These are phyloP conservation scores for Zychaea mexicana DNA, from an alignment of 371 early-diverging fungal species.

Conservation along the genomic window DNA sequence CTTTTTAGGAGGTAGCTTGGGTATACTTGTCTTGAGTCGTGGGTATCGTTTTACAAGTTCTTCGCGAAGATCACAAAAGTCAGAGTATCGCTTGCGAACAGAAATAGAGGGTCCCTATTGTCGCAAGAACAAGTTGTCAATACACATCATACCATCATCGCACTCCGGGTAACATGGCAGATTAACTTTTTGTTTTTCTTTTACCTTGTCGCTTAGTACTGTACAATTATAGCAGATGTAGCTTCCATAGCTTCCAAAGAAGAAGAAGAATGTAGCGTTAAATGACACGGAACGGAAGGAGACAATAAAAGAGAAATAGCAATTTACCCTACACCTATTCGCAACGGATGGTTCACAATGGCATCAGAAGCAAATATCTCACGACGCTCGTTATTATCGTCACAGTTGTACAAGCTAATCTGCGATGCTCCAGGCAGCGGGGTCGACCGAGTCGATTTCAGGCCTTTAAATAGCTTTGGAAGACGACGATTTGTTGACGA, in stretches of 20 bases:
- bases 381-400: constrained; percentile 13
- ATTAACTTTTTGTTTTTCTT: background rate
- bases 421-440: constrained; percentile 19
- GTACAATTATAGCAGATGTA: constrained; percentile 62
- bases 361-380: constrained; percentile 53
- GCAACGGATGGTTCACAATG: constrained; percentile 51
- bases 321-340: constrained; percentile 43
- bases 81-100: constrained; percentile 56
- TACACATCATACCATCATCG: too few species aligned
- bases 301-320: background rate
- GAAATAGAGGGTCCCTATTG: constrained; percentile 44
- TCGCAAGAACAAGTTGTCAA: background rate
- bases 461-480: constrained; percentile 8
- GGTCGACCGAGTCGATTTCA: constrained; percentile 18
- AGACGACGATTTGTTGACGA: background rate
- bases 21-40: constrained; percentile 44
- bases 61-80: constrained; percentile 54
- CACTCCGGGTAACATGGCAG: background rate
- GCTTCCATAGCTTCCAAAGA: constrained; percentile 47
- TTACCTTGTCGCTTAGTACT: constrained; percentile 49
- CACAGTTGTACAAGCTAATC: constrained; percentile 43
- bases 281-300: too few species aligned
- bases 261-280: background rate
- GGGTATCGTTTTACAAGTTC: constrained; percentile 44
- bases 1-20: constrained; percentile 58